Evolutionary conservation across 352 stramenopile genomes (phyloP), one percentile per base, ranked within the genome.

Genomic region (Globisporangium splendens): DNA sequence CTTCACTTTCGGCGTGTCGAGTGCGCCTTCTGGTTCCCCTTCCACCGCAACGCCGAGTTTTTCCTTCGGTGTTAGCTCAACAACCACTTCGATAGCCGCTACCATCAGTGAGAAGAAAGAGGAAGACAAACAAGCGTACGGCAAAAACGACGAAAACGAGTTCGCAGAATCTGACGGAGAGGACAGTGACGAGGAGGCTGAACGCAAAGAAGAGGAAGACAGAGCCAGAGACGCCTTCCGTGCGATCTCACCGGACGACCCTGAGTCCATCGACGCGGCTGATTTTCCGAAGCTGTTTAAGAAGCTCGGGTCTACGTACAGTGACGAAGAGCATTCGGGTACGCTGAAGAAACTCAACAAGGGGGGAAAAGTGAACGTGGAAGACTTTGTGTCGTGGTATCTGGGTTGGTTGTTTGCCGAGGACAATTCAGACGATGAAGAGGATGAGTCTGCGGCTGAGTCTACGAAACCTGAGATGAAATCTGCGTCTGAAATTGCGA

Each of bases 381-480:
- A 68, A 3, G 75, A 85, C 24, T 89, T 89, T 41, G 68, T 80
- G 41, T 59, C 60, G 28, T 89, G 79, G 79, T 89, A 89, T 48
- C 51, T 88, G 11, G 65, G 72, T 57, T 89, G 77, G 77, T 66
- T 89, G 54, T 85, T 89, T 35, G 62, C 70, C 11, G 72, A 69
- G 18, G 72, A 73, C 17, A 70, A 77, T 13, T 75, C 66, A 5
- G 75, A 87, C 17, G 77, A 79, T 0, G 72, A 76, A 52, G 62
- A 68, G 38, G 41, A 15, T 56, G 51, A 33, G 17, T 44, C 62
- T 11, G 66, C 41, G 13, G n/a, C 20, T 8, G 47, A 46, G 7
- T n/a, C 55, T 8, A 51, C 61, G 21, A 54, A 68, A 6, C 44
- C 61, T 10, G 54, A 63, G 44, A 79, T 86, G 70, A 86, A 85